Evolutionary conservation across 306 rosid species (phyloP), one percentile per base, ranked within the genome.

Genomic region (Medicago lupulina): DNA sequence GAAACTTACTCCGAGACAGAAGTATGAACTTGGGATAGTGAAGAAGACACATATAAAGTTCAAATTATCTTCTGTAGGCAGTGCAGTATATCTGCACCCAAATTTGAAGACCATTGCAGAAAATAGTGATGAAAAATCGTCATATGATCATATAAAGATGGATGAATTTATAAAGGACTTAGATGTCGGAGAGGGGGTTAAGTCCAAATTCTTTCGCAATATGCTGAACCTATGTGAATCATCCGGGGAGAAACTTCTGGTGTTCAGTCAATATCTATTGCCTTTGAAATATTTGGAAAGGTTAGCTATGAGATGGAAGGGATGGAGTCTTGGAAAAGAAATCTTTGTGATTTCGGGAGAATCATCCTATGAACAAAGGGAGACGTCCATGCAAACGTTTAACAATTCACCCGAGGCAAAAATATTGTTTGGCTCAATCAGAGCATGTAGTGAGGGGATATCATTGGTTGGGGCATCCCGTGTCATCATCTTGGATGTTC

Each of bases 371-470:
- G 96, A 95, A 54, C 87, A 92, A 0, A 79, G 99, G 41, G 97
- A 92, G 63, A 84, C 68, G 85, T 78, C 96, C 8, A 90, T 92
- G 99, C 89, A 95, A 15, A 88, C 47, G 14, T 92, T 95, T 55
- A 95, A 92, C 77, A 89, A 80, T 61, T 87, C 97, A 1, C 77
- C 92, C 9, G 83, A 85, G 54, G 97, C 99, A 6, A 87, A 77
- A 83, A 85, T 95, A 40, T 92, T 95, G 80, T 92, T 95, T 82
- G 99, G 99, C 75, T 95, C 99, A 3, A 95, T 95, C 58, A 95
- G 92, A 86, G 99, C 99, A 2, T 95, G 99, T 50, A 97, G 99
- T 23, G 99, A 95, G 82, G 99, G 99, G 9, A 95, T 95, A 61
- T 95, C 99, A 14, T 67, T 92, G 77, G 97, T 95, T 60, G 99